Conservation (phyloP, 208 protist species). For the Acanthamoeba divionensis region DNA sequence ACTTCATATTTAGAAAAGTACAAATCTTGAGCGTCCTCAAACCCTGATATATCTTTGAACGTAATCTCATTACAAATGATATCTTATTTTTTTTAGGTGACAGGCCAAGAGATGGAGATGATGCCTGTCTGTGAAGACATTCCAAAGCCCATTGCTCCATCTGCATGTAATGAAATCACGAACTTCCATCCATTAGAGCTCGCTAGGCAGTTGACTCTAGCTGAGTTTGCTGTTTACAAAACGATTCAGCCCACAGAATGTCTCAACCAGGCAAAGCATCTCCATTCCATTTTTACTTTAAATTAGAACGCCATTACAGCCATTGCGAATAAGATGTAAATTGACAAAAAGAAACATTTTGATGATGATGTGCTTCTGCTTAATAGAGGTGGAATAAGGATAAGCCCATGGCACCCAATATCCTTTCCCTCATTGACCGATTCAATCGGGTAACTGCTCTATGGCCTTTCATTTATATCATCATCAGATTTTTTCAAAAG, state of each 20-base stretch:
- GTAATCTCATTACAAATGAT: too few relatives aligned
- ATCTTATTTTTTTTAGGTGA: not conserved
- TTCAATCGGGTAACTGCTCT: conserved; percentile 51
- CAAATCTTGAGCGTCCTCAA: not conserved
- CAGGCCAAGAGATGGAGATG: conserved; percentile 25
- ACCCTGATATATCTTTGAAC: not conserved
- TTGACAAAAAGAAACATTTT: too few relatives aligned
- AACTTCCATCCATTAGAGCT: conserved; percentile 17
- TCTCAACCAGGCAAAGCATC: not conserved
- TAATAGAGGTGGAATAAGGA: conserved; percentile 38
- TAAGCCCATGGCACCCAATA: not conserved
- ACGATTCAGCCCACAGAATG: conserved; percentile 42
- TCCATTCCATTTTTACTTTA: not conserved
- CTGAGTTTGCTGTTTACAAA: conserved; percentile 3
- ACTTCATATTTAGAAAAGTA: conserved; percentile 16
- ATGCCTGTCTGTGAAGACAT: conserved; percentile 6
- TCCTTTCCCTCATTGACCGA: not conserved
- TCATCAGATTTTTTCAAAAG: not conserved
- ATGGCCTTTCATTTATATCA: not conserved
- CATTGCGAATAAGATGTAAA: not conserved
- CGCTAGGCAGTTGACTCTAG: conserved; percentile 22
- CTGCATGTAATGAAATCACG: not conserved
- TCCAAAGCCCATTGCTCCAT: not conserved
- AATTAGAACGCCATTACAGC: not conserved
- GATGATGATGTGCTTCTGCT: too few relatives aligned